phyloP scores from a whole-genome alignment of 805 yeast species.

The Wickerhamiella allomyrinae region DNA sequence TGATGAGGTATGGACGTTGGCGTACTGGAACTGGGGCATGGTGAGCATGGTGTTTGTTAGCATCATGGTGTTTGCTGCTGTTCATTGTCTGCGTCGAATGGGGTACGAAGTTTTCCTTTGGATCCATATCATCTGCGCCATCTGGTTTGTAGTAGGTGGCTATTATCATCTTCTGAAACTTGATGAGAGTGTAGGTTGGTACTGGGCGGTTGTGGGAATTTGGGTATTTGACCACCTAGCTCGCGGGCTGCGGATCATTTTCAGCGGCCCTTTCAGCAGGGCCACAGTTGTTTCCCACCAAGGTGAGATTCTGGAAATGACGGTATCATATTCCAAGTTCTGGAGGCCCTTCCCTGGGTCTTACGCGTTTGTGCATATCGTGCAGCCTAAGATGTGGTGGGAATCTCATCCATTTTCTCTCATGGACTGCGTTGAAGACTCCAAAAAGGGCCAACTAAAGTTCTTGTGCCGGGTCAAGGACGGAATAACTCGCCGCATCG shows the following conservation, averaged over 20 bases:
- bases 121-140: conserved; percentile 41
- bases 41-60: conserved; percentile 31
- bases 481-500: conserved; percentile 42
- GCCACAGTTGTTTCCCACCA: conserved; percentile 16
- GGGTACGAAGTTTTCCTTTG: conserved; percentile 45
- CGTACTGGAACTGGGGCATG: conserved; percentile 27
- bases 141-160: conserved; percentile 38
- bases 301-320: conserved; percentile 8
- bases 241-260: conserved; percentile 38
- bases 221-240: conserved; percentile 56
- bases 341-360: conserved; percentile 41
- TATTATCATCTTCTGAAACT: conserved; percentile 39
- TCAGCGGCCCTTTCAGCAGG: conserved; percentile 34
- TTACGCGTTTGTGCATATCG: conserved; percentile 34
- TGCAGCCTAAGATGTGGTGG: conserved; percentile 40
- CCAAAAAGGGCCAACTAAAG: conserved; percentile 12
- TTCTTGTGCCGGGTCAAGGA: conserved; percentile 26
- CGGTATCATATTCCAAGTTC: conserved; percentile 26
- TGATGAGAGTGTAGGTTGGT: conserved; percentile 35
- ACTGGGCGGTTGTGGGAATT: conserved; percentile 40
- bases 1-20: conserved; percentile 6
- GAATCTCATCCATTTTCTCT: conserved; percentile 60
- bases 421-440: conserved; percentile 2
- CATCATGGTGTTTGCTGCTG: conserved; percentile 34
- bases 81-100: conserved; percentile 35